A percentile compares a stretch with the other conserved stretches of the same genome.
These are phyloP conservation scores for Camelina sativa DNA, from an alignment of 345 rosid genomes.

Conservation along the genomic window DNA sequence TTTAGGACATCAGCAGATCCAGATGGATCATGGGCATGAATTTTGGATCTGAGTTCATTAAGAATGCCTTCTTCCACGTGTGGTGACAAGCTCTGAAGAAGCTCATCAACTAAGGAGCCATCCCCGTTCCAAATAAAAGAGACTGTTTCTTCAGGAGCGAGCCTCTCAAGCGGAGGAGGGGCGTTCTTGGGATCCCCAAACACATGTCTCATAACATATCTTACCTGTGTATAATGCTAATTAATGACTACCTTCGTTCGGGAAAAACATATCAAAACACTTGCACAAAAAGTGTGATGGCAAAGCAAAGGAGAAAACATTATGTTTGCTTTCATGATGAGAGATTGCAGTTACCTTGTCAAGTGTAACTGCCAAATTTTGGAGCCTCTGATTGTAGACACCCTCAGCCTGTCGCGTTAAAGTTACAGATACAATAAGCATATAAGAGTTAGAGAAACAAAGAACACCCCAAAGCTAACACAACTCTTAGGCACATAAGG, in stretches of 20 bases:
- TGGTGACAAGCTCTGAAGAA: constrained; percentile 80
- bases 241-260: constrained; percentile 26
- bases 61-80: constrained; percentile 65
- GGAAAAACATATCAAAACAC: constrained; percentile 3
- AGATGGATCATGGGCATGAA: constrained; percentile 73
- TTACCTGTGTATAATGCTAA: constrained; percentile 59
- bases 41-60: constrained; percentile 74
- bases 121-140: constrained; percentile 88
- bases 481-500: constrained; percentile 17
- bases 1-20: constrained; percentile 62
- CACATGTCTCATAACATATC: constrained; percentile 91
- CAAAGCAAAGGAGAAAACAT: constrained; percentile 20
- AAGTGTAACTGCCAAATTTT: constrained; percentile 95
- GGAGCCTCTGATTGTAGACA: constrained; percentile 99
- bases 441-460: constrained; percentile 1
- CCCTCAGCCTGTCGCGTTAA: constrained; percentile 87
- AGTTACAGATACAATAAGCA: constrained; percentile 34
- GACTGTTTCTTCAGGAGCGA: constrained; percentile 72
- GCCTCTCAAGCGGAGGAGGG: constrained; percentile 95
- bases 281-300: constrained; percentile 14
- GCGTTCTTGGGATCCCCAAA: constrained; percentile 94
- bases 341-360: constrained; percentile 74
- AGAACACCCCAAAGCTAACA: constrained; percentile 16
- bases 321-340: constrained; percentile 20
- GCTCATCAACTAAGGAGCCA: constrained; percentile 87